Base-by-base conservation (phyloP, 345 rosid genomes). In the Diplotaxis tenuifolia region DNA sequence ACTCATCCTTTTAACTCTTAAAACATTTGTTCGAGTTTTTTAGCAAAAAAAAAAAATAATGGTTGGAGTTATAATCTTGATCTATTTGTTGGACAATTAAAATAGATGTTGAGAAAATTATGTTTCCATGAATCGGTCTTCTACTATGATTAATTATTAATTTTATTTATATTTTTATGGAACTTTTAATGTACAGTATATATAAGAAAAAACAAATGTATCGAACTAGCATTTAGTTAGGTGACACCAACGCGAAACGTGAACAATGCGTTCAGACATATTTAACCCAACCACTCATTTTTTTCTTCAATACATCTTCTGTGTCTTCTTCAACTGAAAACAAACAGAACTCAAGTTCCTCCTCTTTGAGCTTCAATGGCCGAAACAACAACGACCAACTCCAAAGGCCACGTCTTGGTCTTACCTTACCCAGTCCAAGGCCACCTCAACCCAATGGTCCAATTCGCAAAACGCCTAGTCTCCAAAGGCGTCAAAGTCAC, bases 341-440 rank as follows among this genome's bases (percentile, higher is more conserved):
- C 12, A 21, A 65, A 15, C 32, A 54, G 0, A 28, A 29, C 29
- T 0, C 55, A 60, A 68, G 19, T 2, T 42, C 16, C n/a, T n/a
- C n/a, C n/a, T n/a, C n/a, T n/a, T n/a, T n/a, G n/a, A n/a, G n/a
- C n/a, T 14, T 21, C 60, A 68, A 87, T 83, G 83, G 79, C 80
- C 21, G 74, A 58, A 21, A 64, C 21, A 42, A 64, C 29, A 1
- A 60, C 22, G 2, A 62, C 9, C 49, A 56, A 57, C 22, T 10
- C 9, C 42, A 80, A 72, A 65, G 74, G 68, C 31, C 97, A 89
- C 42, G 87, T 86, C 4, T 27, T 89, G 1, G 73, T 89, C 6
- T 20, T 92, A 22, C 88, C 96, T 12, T 92, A 86, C 60, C 96
- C 96, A 40, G 80, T 87, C 75, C 93, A 89, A 81, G 97, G 97